Percentiles rank a stretch among this genome's conserved stretches.
Conservation (phyloP, 164 flowering plant species). For the Magnolia sinica region DNA sequence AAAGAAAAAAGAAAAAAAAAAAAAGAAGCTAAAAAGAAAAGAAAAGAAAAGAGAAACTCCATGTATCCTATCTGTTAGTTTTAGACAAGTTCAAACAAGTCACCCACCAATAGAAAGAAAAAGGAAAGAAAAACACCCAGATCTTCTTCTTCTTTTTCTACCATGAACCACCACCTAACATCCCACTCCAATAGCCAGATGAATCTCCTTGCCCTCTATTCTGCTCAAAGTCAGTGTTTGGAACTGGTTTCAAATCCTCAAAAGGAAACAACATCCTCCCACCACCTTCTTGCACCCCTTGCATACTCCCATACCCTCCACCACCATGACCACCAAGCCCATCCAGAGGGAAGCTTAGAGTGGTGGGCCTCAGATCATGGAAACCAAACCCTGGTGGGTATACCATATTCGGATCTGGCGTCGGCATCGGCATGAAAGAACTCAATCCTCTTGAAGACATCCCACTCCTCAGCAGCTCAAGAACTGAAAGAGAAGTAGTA, state of each 20-base stretch:
- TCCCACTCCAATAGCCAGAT: slow-evolving; percentile 84
- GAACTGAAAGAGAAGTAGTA: slow-evolving; percentile 37
- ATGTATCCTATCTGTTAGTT: slow-evolving; percentile 26
- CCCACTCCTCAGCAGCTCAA: slow-evolving; percentile 50
- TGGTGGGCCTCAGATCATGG: slow-evolving; percentile 51
- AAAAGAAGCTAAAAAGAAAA: slow-evolving; percentile 4
- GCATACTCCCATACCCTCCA: slow-evolving; percentile 41
- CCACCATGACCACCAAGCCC: slow-evolving; percentile 43
- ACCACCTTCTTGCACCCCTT: slow-evolving; percentile 33
- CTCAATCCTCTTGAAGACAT: slow-evolving; percentile 44
- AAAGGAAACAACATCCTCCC: slow-evolving; percentile 71
- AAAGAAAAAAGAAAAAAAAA: slow-evolving; percentile 10
- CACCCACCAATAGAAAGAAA: slow-evolving; percentile 14
- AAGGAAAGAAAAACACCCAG: slow-evolving; percentile 8
- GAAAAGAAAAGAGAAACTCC: slow-evolving; percentile 11
- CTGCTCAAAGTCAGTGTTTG: slow-evolving; percentile 30
- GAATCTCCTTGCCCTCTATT: slow-evolving; percentile 55
- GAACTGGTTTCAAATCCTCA: slow-evolving; percentile 62
- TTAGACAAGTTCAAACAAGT: slow-evolving; percentile 25
- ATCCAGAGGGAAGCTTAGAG: slow-evolving; percentile 58
- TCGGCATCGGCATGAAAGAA: slow-evolving; percentile 59
- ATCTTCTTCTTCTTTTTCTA: slow-evolving; percentile 22
- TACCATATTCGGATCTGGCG: slow-evolving; percentile 36
- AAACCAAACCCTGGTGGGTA: slow-evolving; percentile 47
- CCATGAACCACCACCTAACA: slow-evolving; percentile 85